Conservation (phyloP, 2,329 filamentous ascomycete genomes). For the Paecilomyces variotii region DNA sequence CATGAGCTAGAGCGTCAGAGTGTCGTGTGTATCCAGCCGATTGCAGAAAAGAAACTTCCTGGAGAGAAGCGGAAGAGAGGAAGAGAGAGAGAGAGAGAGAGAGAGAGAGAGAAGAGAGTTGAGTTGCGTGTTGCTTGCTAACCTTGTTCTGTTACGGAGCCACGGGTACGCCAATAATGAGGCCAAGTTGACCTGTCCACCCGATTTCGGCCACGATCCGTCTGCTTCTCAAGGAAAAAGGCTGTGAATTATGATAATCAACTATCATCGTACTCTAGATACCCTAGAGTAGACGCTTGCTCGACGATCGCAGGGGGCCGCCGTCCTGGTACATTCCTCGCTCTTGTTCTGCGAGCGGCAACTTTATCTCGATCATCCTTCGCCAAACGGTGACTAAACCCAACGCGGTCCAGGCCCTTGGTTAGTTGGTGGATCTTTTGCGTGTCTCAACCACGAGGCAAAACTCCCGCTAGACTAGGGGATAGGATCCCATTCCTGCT, state of each 20-base stretch:
- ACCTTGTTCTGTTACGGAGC: not conserved
- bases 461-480: not conserved
- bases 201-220: not conserved
- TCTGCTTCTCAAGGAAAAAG: not conserved
- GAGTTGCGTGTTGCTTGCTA: not conserved
- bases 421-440: not conserved
- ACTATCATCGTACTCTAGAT: not conserved
- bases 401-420: not conserved
- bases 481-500: not conserved
- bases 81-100: not conserved
- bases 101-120: not conserved
- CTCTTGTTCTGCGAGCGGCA: not conserved
- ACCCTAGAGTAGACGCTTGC: not conserved
- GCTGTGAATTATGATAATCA: no score
- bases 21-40: not conserved
- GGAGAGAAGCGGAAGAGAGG: not conserved
- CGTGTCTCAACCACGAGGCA: not conserved
- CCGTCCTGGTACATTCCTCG: not conserved
- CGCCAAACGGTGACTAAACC: not conserved
- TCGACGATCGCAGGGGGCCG: not conserved
- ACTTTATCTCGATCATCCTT: not conserved
- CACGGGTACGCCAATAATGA: not conserved
- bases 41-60: not conserved
- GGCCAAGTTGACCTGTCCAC: not conserved
- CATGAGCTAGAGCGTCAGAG: not conserved